Evolutionary conservation across 352 stramenopile species (phyloP), one percentile per base, ranked within the genome.

Genomic region (Hyaloperonospora brassicae): DNA sequence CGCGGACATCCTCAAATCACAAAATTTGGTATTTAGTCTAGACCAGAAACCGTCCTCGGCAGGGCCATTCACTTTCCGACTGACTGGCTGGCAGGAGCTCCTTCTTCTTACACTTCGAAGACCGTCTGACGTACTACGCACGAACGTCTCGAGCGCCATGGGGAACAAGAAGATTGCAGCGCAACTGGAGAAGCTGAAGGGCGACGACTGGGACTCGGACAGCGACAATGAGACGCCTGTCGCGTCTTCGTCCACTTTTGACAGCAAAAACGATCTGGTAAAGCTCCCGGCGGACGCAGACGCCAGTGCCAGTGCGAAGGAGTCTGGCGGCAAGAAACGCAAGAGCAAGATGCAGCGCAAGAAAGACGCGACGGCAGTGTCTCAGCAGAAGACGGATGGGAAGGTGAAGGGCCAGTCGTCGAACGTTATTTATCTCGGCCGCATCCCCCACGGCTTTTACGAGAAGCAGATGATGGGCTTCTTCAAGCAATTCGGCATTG

Each of bases 381-480:
- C 38, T 23, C 52, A 66, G 45, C 46, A 54, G 34, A 43, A 71
- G 47, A 46, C 61, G 46, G 31, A 31, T 23, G 57, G 66, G 23
- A 72, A 66, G 57, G 55, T 22, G 43, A 72, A 69, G 40, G 55
- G 63, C 35, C 73, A 75, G 60, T 60, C 62, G 52, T 94, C 72
- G 67, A 89, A 64, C 48, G 93, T 98, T 72, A 92, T 98, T 71
- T 98, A 98, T 80, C 78, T 98, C 49, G 94, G 95, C 22, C 95
- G 97, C 79, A 76, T 99, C 59, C 94, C 95, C 25, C 79, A 94
- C 65, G 90, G 93, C 31, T 98, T 98, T 58, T 97, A 98, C 81
- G 96, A 99, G 77, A 83, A 90, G 60, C 86, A 98, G 73, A 93
- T 99, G 63, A 66, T 74, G 40, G 86, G 79, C 17, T 98, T 98